Evolutionary conservation across 2,329 filamentous ascomycete genomes (phyloP), one percentile per base, ranked within the genome.

Genomic region (Zarea fungicola): DNA sequence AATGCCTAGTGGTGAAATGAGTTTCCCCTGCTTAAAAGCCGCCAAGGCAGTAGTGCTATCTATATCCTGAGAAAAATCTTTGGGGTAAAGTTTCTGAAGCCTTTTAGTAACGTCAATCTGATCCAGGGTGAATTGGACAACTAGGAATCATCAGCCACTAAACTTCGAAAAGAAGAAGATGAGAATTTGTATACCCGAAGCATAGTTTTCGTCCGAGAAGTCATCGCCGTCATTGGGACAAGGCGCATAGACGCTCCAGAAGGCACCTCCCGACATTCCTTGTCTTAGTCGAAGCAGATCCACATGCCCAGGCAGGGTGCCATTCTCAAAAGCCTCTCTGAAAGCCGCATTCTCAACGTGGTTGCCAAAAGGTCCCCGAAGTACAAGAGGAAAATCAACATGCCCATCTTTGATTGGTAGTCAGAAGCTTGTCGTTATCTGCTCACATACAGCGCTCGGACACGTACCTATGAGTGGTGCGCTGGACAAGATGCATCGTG

Each of bases 161-260:
- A 25, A 14, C 3, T 21, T 13, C 1, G 18, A 26, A 11, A 22
- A 21, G 5, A 52, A 31, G 1, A 21, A 13, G 6, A 18, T 9
- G 25, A 11, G 10, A 18, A 23, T 26, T 21, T 36, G 6, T 77
- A 63, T 68, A 87, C 84, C 84, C 7, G 75, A 65, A 6, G 77
- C 79, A 61, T 91, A 91, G 60, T 82, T 86, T 46, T 75, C 78
- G 58, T 90, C 78, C 0, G 85, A 86, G 60, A 88, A 90, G 65
- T 95, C 82, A 5, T 77, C 77, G 40, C 80, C 81, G 59, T 92
- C 81, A 10, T 67, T 65, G 0, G 91, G 90, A 61, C 91, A 96
- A 0, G 80, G 80, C 34, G 86, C 81, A 59, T 77, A 97, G 9
- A 93, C 89, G 62, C 85, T 91, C 92, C 91, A 96, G 64, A 96